Percentiles rank a stretch among this genome's conserved stretches.
These are phyloP conservation scores for Chamaecrista fasciculata DNA, from an alignment of 306 rosid species.

Conservation along the genomic window DNA sequence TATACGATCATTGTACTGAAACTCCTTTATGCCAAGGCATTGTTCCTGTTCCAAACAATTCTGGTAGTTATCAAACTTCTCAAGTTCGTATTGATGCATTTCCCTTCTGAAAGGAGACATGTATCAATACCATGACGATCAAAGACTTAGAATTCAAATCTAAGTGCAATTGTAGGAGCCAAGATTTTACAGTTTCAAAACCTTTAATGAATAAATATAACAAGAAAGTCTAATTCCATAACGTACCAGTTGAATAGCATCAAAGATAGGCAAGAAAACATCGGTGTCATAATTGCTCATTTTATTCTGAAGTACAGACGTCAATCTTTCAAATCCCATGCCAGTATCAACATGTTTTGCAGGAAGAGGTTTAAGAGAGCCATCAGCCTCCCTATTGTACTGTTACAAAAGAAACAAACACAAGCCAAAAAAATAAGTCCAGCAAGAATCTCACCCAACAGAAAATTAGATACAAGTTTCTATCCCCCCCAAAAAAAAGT, in stretches of 20 bases:
- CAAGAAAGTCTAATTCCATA: slow-evolving; percentile 46
- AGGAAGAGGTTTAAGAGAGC: slow-evolving; percentile 78
- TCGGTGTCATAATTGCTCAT: slow-evolving; percentile 98
- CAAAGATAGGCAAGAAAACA: slow-evolving; percentile 89
- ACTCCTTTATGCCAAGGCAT: neutral
- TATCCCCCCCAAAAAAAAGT: neutral
- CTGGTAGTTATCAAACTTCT: neutral
- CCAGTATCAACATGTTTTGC: slow-evolving; percentile 99
- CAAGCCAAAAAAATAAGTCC: slow-evolving; percentile 6
- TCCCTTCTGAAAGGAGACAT: slow-evolving; percentile 5
- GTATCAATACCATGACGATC: neutral
- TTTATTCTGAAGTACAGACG: slow-evolving; percentile 82
- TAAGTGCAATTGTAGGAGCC: neutral
- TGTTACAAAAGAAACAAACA: slow-evolving; percentile 32
- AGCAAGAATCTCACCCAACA: neutral
- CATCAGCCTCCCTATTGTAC: slow-evolving; percentile 93
- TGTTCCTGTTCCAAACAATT: neutral
- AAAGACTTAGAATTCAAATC: slow-evolving; percentile 21
- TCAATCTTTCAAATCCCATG: slow-evolving; percentile 89
- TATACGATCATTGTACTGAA: neutral
- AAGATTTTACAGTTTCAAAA: slow-evolving; percentile 2
- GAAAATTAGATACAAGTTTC: slow-evolving; percentile 2
- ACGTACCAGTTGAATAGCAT: slow-evolving; percentile 80
- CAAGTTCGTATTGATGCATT: neutral
- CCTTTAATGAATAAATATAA: neutral